phyloP scores from a whole-genome alignment of 305 asterid species.

The Solanum chacoense region DNA sequence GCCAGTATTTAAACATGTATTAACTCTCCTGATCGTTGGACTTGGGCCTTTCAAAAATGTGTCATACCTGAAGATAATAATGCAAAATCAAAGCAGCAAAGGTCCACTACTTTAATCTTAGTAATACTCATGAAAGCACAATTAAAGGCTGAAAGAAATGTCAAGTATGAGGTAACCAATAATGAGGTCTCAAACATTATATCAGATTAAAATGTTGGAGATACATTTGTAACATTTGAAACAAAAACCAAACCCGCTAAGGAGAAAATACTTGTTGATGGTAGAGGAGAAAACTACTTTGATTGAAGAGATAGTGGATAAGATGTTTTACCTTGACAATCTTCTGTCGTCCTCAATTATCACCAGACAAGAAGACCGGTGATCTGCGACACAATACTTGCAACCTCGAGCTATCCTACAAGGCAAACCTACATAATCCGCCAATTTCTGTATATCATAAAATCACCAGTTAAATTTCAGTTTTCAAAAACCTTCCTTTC shows the following conservation, averaged over 20 bases:
- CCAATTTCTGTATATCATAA: conserved; percentile 63
- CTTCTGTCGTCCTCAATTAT: conserved; percentile 66
- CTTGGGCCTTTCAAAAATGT: neutral
- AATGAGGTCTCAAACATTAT: neutral
- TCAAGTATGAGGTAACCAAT: neutral
- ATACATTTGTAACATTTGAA: neutral
- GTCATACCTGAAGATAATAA: neutral
- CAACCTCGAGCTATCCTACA: conserved; percentile 96
- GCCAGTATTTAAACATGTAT: neutral
- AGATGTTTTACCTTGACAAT: conserved; percentile 37
- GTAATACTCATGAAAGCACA: neutral
- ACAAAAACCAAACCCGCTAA: neutral
- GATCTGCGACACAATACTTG: conserved; percentile 81
- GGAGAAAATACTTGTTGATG: neutral
- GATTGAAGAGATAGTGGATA: conserved; percentile 4
- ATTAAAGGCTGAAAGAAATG: neutral
- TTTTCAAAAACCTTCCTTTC: neutral
- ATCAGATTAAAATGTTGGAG: neutral
- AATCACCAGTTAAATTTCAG: neutral
- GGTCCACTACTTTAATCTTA: neutral
- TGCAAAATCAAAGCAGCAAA: neutral
- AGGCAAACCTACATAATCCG: conserved; percentile 93
- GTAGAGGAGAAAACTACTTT: neutral
- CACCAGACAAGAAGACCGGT: conserved; percentile 82
- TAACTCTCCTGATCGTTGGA: neutral